Conservation (phyloP, 345 rosid species). For the Conringia planisiliqua region DNA sequence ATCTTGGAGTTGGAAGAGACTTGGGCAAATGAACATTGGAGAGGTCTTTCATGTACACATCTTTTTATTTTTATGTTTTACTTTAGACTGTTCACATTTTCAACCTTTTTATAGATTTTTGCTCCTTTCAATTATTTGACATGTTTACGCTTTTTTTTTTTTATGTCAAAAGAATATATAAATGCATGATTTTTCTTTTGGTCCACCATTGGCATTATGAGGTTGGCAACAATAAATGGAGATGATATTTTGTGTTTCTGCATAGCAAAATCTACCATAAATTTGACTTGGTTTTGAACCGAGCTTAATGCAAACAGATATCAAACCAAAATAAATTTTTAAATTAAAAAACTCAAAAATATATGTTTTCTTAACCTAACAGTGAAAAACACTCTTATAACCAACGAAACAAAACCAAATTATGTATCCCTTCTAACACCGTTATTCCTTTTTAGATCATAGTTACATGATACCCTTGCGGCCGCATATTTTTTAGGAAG, state of each 20-base stretch:
- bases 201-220: slow-evolving; percentile 39
- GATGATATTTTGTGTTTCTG: slow-evolving; percentile 30
- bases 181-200: slow-evolving; percentile 21
- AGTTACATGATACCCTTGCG: not conserved
- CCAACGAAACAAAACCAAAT: not conserved
- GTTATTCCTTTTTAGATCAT: not conserved
- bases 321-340: not conserved
- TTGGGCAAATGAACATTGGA: slow-evolving; percentile 25
- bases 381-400: not conserved
- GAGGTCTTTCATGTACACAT: slow-evolving; percentile 23
- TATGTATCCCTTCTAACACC: no score
- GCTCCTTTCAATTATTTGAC: slow-evolving; percentile 29
- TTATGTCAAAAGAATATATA: slow-evolving; percentile 18
- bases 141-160: not conserved
- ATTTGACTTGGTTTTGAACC: not conserved
- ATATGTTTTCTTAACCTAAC: not conserved
- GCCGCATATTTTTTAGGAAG: not conserved
- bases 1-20: slow-evolving; percentile 18
- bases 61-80: not conserved
- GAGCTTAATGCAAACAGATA: not conserved
- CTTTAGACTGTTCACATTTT: slow-evolving; percentile 24
- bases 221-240: slow-evolving; percentile 34
- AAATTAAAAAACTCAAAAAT: not conserved
- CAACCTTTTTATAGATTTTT: slow-evolving; percentile 10
- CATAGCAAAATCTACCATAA: slow-evolving; percentile 8